phyloP scores from a whole-genome alignment of 2,329 filamentous ascomycete species.

The Endothia cerciana region DNA sequence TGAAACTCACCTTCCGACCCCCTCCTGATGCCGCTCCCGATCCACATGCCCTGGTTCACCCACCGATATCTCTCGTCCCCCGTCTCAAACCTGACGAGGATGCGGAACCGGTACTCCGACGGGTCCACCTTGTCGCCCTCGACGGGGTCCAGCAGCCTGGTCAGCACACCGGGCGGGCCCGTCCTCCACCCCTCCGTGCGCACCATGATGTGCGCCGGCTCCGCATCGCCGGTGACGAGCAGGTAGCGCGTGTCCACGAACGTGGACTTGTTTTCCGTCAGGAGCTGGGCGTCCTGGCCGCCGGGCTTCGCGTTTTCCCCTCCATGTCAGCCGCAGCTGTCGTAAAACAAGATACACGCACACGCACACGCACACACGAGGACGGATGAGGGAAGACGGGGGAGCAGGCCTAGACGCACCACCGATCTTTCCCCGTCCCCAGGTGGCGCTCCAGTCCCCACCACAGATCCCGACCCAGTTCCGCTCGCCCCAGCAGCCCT shows the following conservation, averaged over 20 bases:
- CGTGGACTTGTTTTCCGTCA: slow-evolving; percentile 28
- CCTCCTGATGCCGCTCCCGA: slow-evolving; percentile 23
- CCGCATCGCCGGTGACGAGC: slow-evolving; percentile 25
- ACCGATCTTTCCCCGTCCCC: slow-evolving; percentile 29
- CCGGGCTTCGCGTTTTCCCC: no score
- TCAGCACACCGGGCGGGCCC: slow-evolving; percentile 29
- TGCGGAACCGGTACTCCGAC: slow-evolving; percentile 24
- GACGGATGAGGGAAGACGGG: neutral
- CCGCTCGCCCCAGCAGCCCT: slow-evolving; percentile 28
- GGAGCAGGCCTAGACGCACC: slow-evolving; percentile 10
- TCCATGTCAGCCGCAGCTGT: neutral
- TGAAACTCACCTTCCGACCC: slow-evolving; percentile 26
- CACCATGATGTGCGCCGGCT: slow-evolving; percentile 32
- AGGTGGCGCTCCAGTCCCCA: slow-evolving; percentile 29
- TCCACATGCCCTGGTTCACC: slow-evolving; percentile 25
- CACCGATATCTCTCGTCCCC: slow-evolving; percentile 25
- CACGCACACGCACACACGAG: no score
- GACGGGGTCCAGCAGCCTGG: slow-evolving; percentile 27
- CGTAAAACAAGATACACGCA: no score
- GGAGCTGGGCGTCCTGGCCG: slow-evolving; percentile 31
- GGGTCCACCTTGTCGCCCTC: slow-evolving; percentile 26
- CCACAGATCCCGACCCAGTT: slow-evolving; percentile 31
- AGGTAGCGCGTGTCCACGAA: slow-evolving; percentile 31
- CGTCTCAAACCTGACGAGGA: slow-evolving; percentile 25
- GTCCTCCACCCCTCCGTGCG: slow-evolving; percentile 31